phyloP scores from a whole-genome alignment of 371 early-diverging fungal genomes.

The Vittaforma corneae region DNA sequence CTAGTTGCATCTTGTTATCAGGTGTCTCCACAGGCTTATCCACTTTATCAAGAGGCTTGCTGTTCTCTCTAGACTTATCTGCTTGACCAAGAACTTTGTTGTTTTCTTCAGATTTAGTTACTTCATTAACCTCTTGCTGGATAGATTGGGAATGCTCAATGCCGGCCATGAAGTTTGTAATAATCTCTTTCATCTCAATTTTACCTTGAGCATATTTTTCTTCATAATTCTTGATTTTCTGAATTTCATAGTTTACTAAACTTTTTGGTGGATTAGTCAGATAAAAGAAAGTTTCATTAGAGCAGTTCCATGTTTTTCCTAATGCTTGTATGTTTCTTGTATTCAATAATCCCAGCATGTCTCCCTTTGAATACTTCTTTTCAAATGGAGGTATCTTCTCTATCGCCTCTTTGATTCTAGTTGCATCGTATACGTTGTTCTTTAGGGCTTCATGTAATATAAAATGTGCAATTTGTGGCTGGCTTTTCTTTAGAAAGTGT shows the following conservation, averaged over 20 bases:
- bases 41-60: not conserved
- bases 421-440: constrained; percentile 28
- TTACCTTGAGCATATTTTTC: not conserved
- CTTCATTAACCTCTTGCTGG: not conserved
- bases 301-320: constrained; percentile 41
- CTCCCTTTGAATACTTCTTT: not conserved
- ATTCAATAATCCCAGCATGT: constrained; percentile 22
- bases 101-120: not conserved
- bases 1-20: too few relatives aligned
- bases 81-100: not conserved
- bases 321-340: constrained; percentile 16
- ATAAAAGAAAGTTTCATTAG: constrained; percentile 1
- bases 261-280: not conserved
- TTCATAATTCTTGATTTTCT: not conserved
- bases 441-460: constrained; percentile 26
- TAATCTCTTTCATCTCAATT: not conserved
- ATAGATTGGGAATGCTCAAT: not conserved
- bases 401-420: constrained; percentile 18
- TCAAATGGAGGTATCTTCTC: not conserved
- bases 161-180: not conserved
- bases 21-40: too few relatives aligned
- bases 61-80: not conserved
- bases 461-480: constrained; percentile 16
- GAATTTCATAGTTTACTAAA: not conserved
- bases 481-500: constrained; percentile 19